phyloP scores from a whole-genome alignment of 805 yeast species.

The Ogataea degrootiae region DNA sequence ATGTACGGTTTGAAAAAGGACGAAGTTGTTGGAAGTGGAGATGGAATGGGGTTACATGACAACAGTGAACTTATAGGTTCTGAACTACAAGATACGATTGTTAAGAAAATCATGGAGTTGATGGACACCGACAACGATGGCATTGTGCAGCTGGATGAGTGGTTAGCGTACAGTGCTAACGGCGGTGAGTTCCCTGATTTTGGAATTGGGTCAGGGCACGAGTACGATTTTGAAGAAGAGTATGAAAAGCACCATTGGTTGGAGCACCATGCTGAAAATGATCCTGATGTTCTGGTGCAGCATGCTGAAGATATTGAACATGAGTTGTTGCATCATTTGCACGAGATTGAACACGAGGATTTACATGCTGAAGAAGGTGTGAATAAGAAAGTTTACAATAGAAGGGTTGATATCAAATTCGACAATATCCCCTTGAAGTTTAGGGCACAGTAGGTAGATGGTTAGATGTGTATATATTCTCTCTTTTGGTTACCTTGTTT shows the following conservation, averaged over 20 bases:
- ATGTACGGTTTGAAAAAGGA: slow-evolving; percentile 76
- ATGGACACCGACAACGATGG: slow-evolving; percentile 68
- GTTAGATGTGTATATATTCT: too few relatives aligned
- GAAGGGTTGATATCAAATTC: slow-evolving; percentile 14
- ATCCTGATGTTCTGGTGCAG: slow-evolving; percentile 74
- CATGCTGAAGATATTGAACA: slow-evolving; percentile 90
- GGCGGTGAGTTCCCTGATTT: slow-evolving; percentile 86
- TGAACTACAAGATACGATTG: slow-evolving; percentile 51
- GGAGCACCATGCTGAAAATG: slow-evolving; percentile 66
- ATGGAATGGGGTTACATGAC: slow-evolving; percentile 81
- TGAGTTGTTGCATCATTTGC: slow-evolving; percentile 80
- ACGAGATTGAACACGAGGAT: slow-evolving; percentile 63
- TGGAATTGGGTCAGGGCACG: slow-evolving; percentile 84
- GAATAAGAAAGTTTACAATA: slow-evolving; percentile 5
- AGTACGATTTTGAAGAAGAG: slow-evolving; percentile 87
- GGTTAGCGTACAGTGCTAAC: slow-evolving; percentile 50
- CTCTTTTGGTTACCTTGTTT: too few relatives aligned
- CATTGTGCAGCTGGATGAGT: slow-evolving; percentile 61
- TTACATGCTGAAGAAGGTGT: slow-evolving; percentile 8
- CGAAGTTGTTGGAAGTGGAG: slow-evolving; percentile 78
- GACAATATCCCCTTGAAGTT: slow-evolving; percentile 20
- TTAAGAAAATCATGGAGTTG: slow-evolving; percentile 47
- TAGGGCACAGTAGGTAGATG: slow-evolving; percentile 3
- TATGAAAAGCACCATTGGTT: slow-evolving; percentile 96
- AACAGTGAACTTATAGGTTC: slow-evolving; percentile 56